Conservation (phyloP, 1,284 basidiomycete species). For the Ganoderma lingzhi region DNA sequence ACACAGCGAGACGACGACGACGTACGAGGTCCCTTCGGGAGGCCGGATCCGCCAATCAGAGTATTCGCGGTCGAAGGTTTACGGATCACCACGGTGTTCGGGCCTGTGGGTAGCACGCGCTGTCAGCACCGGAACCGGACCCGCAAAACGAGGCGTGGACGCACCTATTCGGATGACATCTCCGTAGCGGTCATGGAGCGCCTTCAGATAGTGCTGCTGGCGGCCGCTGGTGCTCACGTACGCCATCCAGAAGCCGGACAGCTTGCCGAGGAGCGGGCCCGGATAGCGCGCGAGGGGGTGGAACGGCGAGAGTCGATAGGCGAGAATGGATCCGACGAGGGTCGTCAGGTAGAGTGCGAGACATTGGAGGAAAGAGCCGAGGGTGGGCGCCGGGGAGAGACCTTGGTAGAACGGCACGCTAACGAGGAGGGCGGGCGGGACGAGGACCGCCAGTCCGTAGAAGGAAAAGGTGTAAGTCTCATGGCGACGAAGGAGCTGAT, state of each 20-base stretch:
- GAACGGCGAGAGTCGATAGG: conserved; percentile 41
- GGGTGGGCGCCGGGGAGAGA: not conserved
- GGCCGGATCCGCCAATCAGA: not conserved
- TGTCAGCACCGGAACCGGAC: no score
- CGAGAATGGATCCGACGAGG: conserved; percentile 30
- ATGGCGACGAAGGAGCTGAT: not conserved
- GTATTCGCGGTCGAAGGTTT: not conserved
- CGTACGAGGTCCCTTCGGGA: conserved; percentile 2
- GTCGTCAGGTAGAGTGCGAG: conserved; percentile 7
- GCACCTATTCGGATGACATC: conserved; percentile 40
- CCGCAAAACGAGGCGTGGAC: not conserved
- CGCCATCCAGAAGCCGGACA: conserved; percentile 35
- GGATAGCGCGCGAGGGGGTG: conserved; percentile 29
- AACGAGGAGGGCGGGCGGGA: not conserved
- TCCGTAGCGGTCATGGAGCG: conserved; percentile 38
- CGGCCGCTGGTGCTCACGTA: conserved; percentile 30
- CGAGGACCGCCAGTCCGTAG: not conserved
- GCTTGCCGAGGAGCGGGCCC: conserved; percentile 37
- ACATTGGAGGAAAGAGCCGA: not conserved
- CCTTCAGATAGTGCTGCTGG: conserved; percentile 34
- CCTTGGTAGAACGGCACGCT: not conserved
- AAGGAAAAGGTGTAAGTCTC: not conserved
- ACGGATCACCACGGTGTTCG: not conserved
- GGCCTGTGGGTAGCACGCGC: not conserved
- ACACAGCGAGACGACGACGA: not conserved